phyloP scores from a whole-genome alignment of 352 stramenopile species.

The Blastocystis sp. region DNA sequence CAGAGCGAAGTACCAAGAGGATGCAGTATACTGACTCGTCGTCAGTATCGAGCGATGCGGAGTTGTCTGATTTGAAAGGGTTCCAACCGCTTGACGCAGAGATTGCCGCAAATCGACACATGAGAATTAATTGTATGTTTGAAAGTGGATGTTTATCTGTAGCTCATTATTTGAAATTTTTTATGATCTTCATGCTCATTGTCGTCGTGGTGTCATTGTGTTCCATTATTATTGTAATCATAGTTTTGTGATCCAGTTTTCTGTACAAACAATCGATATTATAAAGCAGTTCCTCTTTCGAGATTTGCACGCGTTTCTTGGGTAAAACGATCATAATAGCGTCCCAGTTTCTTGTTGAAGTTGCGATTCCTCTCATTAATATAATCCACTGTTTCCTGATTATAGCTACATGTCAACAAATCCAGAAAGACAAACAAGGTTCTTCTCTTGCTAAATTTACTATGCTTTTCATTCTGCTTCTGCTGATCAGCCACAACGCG shows the following conservation, averaged over 20 bases:
- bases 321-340: slow-evolving; percentile 93
- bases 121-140: too few relatives aligned
- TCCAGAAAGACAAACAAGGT: neutral
- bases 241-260: neutral
- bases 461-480: slow-evolving; percentile 30
- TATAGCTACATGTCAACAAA: slow-evolving; percentile 62
- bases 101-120: too few relatives aligned
- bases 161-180: too few relatives aligned
- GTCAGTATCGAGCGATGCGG: too few relatives aligned
- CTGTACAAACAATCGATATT: slow-evolving; percentile 64
- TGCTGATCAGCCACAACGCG: slow-evolving; percentile 25
- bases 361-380: slow-evolving; percentile 94
- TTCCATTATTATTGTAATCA: neutral
- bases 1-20: too few relatives aligned
- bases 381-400: slow-evolving; percentile 85
- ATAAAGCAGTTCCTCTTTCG: slow-evolving; percentile 90
- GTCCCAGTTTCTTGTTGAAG: slow-evolving; percentile 93
- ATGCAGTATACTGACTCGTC: too few relatives aligned
- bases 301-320: slow-evolving; percentile 94
- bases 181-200: too few relatives aligned
- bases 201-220: too few relatives aligned
- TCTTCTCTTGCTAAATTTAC: slow-evolving; percentile 35
- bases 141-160: too few relatives aligned
- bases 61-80: too few relatives aligned
- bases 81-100: too few relatives aligned